Percentiles rank a stretch among this genome's conserved stretches.
These are phyloP conservation scores for Phytophthora ramorum DNA, from an alignment of 352 stramenopile genomes.

Conservation along the genomic window DNA sequence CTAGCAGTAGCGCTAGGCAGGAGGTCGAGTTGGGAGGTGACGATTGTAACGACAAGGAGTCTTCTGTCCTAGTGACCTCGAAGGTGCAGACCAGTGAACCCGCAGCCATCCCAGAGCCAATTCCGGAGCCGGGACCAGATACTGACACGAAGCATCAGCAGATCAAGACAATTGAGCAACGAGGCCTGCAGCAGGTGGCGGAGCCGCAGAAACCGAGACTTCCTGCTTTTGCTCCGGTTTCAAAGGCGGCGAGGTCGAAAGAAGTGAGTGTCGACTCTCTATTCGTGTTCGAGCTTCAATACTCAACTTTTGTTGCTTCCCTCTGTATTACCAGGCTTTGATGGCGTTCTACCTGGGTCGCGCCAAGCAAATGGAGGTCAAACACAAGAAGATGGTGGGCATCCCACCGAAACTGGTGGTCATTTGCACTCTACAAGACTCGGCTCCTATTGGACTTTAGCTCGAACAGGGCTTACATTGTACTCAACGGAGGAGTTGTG, in stretches of 20 bases:
- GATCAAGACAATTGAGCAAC: not conserved
- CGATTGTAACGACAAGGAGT: slow-evolving; percentile 1
- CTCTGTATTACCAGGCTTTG: slow-evolving; percentile 38
- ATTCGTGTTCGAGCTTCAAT: no score
- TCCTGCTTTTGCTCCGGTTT: not conserved
- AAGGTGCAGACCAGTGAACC: not conserved
- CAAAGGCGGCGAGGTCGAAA: slow-evolving; percentile 40
- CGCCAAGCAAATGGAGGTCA: slow-evolving; percentile 58
- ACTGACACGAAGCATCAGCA: not conserved
- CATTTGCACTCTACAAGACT: slow-evolving; percentile 35
- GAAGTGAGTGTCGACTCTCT: slow-evolving; percentile 39
- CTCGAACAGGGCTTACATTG: not conserved
- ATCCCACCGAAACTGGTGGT: slow-evolving; percentile 12
- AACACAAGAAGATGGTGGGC: slow-evolving; percentile 47
- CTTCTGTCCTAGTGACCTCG: not conserved
- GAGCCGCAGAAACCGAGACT: not conserved
- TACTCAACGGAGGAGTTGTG: not conserved
- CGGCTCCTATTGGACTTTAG: slow-evolving; percentile 10
- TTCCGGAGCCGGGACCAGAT: slow-evolving; percentile 1
- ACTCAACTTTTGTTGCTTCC: not conserved
- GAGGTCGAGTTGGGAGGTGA: not conserved
- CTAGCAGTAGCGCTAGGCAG: not conserved
- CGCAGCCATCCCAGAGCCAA: not conserved
- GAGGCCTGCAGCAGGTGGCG: not conserved
- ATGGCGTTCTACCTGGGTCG: slow-evolving; percentile 62